A percentile compares a stretch with the other conserved stretches of the same genome.
These are phyloP conservation scores for Aspergillus saccharolyticus DNA, from an alignment of 495 filamentous ascomycete genomes.

Conservation along the genomic window DNA sequence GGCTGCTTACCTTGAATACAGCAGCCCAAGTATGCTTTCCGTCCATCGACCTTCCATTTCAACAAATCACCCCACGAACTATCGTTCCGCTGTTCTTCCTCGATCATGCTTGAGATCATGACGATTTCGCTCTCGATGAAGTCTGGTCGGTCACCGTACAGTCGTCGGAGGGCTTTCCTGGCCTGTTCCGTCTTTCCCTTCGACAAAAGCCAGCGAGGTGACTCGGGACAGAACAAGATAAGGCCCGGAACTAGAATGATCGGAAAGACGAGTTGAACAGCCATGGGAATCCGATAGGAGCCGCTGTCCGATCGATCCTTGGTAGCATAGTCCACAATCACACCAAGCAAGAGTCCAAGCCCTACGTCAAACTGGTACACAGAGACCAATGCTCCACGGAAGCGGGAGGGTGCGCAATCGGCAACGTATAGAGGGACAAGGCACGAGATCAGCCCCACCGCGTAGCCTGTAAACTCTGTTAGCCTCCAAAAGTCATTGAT, in stretches of 20 bases:
- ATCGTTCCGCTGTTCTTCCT: background rate
- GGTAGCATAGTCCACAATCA: background rate
- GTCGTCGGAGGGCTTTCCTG: background rate
- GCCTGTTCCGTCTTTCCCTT: conserved; percentile 1
- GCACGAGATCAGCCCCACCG: background rate
- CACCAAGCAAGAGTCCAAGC: background rate
- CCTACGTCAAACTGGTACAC: background rate
- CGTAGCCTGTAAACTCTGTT: background rate
- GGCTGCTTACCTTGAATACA: background rate
- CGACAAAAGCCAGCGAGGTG: background rate
- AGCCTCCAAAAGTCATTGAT: background rate
- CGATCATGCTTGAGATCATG: background rate
- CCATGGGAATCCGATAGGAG: conserved; percentile 1
- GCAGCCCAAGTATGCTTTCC: background rate
- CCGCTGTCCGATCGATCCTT: background rate
- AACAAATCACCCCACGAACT: background rate
- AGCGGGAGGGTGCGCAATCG: background rate
- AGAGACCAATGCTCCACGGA: background rate
- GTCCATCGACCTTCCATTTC: background rate
- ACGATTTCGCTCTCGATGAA: background rate
- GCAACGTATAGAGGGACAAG: background rate
- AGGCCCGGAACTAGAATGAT: conserved; percentile 1
- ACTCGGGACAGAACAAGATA: background rate
- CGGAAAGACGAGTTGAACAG: background rate
- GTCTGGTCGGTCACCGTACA: background rate